A percentile compares a stretch with the other conserved stretches of the same genome.
Evolutionary conservation across 768 basidiomycete species (phyloP).

Genomic region (Psilocybe azurescens): DNA sequence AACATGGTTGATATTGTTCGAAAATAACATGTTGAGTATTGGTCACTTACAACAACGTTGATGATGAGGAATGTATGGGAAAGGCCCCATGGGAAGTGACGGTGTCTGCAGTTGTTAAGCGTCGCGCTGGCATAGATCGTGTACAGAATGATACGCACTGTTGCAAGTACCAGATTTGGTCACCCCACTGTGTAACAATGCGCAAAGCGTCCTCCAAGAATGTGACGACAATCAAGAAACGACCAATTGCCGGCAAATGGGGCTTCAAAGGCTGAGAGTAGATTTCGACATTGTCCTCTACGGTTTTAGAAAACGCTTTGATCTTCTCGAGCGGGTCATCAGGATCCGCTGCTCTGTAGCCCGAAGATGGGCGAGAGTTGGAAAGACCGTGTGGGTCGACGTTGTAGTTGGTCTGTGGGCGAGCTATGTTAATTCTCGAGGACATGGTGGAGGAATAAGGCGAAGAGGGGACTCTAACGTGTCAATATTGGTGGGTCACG

Average conservation of each 20-base stretch:
- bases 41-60: constrained; percentile 83
- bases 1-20: neutral
- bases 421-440: constrained; percentile 83
- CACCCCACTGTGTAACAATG: constrained; percentile 93
- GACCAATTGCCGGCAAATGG: constrained; percentile 91
- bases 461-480: constrained; percentile 38
- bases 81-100: constrained; percentile 94
- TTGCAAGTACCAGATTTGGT: constrained; percentile 98
- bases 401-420: constrained; percentile 62
- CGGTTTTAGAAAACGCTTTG: constrained; percentile 67
- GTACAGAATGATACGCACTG: constrained; percentile 57
- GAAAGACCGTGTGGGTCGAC: constrained; percentile 82
- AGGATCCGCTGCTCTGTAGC: constrained; percentile 81
- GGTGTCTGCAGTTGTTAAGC: constrained; percentile 62
- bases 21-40: neutral
- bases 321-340: constrained; percentile 85
- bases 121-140: constrained; percentile 8
- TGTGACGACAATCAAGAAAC: constrained; percentile 97
- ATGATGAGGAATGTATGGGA: constrained; percentile 92
- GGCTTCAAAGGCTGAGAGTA: constrained; percentile 94
- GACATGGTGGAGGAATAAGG: constrained; percentile 59
- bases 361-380: constrained; percentile 70
- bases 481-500: constrained; percentile 47
- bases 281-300: constrained; percentile 93
- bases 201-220: constrained; percentile 97